These are phyloP conservation scores for Saccharomyces cerevisiae DNA, from an alignment of 805 yeast genomes.

Conservation along the genomic window DNA sequence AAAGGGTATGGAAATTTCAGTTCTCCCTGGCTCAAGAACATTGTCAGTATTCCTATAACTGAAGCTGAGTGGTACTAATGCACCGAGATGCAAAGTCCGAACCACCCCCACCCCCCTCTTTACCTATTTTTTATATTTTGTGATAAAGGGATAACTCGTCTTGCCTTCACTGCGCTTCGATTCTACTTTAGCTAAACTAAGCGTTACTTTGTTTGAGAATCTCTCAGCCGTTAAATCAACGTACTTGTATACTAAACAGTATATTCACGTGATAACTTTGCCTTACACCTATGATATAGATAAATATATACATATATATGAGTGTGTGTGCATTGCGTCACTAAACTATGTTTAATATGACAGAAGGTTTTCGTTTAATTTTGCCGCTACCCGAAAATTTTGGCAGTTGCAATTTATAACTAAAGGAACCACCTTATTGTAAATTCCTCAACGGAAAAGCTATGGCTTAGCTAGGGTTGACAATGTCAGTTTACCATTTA, in stretches of 20 bases:
- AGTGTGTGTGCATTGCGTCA: no score
- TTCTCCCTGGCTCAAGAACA: no score
- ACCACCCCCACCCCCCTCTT: no score
- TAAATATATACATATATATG: background rate
- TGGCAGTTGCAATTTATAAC: background rate
- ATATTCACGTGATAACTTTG: background rate
- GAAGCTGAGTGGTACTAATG: no score
- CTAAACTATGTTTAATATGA: background rate
- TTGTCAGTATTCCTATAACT: no score
- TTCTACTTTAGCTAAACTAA: no score
- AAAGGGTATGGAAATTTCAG: no score
- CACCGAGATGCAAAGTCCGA: no score
- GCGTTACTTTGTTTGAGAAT: background rate
- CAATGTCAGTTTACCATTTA: conserved; percentile 32
- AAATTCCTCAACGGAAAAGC: background rate
- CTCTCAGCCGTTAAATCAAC: background rate
- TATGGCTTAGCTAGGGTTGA: conserved; percentile 10
- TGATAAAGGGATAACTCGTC: background rate
- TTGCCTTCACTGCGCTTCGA: no score
- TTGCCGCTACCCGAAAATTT: background rate
- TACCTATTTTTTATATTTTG: no score
- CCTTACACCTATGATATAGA: background rate
- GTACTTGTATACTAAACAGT: background rate
- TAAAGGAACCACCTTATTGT: background rate
- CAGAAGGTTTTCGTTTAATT: background rate